Percentiles rank a stretch among this genome's conserved stretches.
These are phyloP conservation scores for Crithidia sp. DNA, from an alignment of 208 protist species.

Conservation along the genomic window DNA sequence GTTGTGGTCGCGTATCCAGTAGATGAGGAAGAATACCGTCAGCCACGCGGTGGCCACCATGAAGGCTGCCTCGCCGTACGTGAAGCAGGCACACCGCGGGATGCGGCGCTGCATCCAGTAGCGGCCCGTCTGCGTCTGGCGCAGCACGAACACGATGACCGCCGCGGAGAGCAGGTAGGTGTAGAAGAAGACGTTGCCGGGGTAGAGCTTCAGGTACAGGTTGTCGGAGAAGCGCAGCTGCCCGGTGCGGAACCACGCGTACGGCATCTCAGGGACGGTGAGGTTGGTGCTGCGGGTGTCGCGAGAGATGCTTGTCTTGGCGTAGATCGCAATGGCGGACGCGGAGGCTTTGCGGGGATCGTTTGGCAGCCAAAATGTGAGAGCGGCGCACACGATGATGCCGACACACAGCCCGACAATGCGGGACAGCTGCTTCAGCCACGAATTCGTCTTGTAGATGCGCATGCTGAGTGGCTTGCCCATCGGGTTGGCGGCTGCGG, in stretches of 20 bases:
- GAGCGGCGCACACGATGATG: conserved; percentile 30
- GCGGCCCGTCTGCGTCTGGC: conserved; percentile 21
- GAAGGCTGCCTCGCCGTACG: conserved; percentile 36
- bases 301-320: neutral
- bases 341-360: conserved; percentile 35
- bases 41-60: conserved; percentile 34
- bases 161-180: conserved; percentile 40
- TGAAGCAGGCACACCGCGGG: conserved; percentile 21
- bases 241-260: conserved; percentile 47
- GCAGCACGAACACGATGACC: conserved; percentile 32
- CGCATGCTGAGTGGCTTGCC: conserved; percentile 15
- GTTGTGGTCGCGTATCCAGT: conserved; percentile 74
- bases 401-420: conserved; percentile 23
- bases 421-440: conserved; percentile 12
- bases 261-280: conserved; percentile 49
- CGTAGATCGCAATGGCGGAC: conserved; percentile 32
- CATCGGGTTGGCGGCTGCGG: conserved; percentile 15
- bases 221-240: conserved; percentile 34
- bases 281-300: conserved; percentile 13
- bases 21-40: conserved; percentile 52
- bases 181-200: conserved; percentile 72
- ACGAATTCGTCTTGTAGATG: neutral
- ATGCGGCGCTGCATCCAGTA: conserved; percentile 34
- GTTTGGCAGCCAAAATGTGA: conserved; percentile 65
- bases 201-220: conserved; percentile 60